phyloP scores from a whole-genome alignment of 257 asterid genomes.

The Nicotiana benthamiana region DNA sequence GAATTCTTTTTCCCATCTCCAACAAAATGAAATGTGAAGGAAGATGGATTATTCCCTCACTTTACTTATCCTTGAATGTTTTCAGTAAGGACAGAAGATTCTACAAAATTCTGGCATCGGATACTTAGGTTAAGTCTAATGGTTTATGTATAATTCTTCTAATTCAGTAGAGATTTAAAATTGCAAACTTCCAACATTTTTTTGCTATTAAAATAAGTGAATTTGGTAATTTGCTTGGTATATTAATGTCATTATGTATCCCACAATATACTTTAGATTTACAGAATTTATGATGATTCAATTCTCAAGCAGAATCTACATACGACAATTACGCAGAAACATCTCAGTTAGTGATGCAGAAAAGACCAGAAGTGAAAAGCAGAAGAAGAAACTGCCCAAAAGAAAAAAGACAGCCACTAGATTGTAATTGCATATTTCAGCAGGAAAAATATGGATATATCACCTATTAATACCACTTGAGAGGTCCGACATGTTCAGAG shows the following conservation, averaged over 20 bases:
- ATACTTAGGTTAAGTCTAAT: neutral
- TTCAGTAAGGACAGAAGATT: neutral
- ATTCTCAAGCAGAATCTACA: neutral
- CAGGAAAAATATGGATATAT: neutral
- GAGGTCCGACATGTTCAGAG: slow-evolving; percentile 84
- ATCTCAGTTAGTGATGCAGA: neutral
- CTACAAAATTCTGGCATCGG: neutral
- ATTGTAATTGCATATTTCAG: neutral
- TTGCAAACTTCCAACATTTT: neutral
- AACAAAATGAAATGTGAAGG: neutral
- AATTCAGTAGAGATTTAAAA: neutral
- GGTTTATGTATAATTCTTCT: neutral
- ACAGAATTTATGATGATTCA: neutral
- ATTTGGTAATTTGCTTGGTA: neutral
- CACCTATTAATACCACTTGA: slow-evolving; percentile 91
- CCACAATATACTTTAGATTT: neutral
- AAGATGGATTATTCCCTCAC: neutral
- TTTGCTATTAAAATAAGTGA: neutral
- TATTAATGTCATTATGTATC: neutral
- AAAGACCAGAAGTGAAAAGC: neutral
- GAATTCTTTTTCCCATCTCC: neutral
- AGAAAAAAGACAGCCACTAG: neutral
- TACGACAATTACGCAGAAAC: neutral
- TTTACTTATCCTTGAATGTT: neutral
- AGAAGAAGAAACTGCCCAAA: neutral